Percentiles rank a stretch among this genome's conserved stretches.
phyloP scores from a whole-genome alignment of 2,329 filamentous ascomycete species.

The Sclerotinia minor region DNA sequence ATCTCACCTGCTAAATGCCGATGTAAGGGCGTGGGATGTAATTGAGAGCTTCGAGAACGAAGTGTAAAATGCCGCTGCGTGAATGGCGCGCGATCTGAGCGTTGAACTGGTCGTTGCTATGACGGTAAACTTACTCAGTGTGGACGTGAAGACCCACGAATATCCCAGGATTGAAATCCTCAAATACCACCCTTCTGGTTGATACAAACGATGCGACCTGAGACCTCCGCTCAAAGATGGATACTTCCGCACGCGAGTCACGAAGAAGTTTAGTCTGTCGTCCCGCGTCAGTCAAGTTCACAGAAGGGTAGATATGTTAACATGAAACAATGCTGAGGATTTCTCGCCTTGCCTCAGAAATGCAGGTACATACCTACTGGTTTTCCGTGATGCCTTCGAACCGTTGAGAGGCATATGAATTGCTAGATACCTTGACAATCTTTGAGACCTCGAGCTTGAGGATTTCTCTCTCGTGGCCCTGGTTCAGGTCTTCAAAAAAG shows the following conservation, averaged over 20 bases:
- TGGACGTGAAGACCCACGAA: not conserved
- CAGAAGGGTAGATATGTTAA: slow-evolving; percentile 20
- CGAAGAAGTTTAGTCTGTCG: not conserved
- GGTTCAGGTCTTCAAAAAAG: slow-evolving; percentile 10
- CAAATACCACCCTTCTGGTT: slow-evolving; percentile 7
- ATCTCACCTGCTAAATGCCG: not conserved
- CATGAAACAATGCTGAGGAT: slow-evolving; percentile 37
- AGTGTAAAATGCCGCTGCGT: slow-evolving; percentile 15
- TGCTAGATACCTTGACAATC: not conserved
- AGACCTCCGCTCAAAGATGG: not conserved
- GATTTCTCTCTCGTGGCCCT: slow-evolving; percentile 12
- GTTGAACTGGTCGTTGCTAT: slow-evolving; percentile 10
- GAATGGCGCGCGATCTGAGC: slow-evolving; percentile 21
- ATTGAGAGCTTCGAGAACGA: slow-evolving; percentile 18
- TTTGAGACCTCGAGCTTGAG: not conserved
- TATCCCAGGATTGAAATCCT: not conserved
- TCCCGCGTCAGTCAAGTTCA: slow-evolving; percentile 9
- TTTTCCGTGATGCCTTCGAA: slow-evolving; percentile 7
- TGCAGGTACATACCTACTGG: not conserved
- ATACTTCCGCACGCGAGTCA: slow-evolving; percentile 17
- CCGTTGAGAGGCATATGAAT: slow-evolving; percentile 6
- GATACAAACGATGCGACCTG: not conserved
- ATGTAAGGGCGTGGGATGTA: slow-evolving; percentile 4
- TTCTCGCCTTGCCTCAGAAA: slow-evolving; percentile 34
- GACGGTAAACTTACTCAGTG: slow-evolving; percentile 18